Percentiles rank a stretch among this genome's conserved stretches.
These are phyloP conservation scores for Hansfordia pulvinata DNA, from an alignment of 2,329 filamentous ascomycete species.

Conservation along the genomic window DNA sequence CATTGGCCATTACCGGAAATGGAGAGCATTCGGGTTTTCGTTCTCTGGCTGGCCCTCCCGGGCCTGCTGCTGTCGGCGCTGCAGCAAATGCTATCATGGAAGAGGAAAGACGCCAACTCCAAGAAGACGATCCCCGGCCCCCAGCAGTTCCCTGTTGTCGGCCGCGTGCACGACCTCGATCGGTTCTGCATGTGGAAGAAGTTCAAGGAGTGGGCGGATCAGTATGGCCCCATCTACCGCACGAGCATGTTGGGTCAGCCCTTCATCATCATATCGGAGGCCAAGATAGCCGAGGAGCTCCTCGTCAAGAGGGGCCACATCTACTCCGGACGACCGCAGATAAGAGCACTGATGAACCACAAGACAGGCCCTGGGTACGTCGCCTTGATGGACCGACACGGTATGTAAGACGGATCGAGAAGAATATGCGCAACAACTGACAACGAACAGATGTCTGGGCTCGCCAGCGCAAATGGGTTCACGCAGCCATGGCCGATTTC, in stretches of 20 bases:
- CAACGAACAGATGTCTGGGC: slow-evolving; percentile 27
- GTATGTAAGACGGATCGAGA: slow-evolving; percentile 14
- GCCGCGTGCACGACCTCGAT: slow-evolving; percentile 33
- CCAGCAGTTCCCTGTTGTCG: slow-evolving; percentile 30
- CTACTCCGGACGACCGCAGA: slow-evolving; percentile 35
- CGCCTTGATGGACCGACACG: slow-evolving; percentile 35
- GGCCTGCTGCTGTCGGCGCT: slow-evolving; percentile 26
- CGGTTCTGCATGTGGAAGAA: slow-evolving; percentile 22
- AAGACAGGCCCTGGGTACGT: slow-evolving; percentile 32
- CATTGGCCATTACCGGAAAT: too few species aligned
- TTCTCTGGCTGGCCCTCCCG: slow-evolving; percentile 31
- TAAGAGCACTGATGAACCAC: slow-evolving; percentile 32
- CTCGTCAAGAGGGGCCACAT: slow-evolving; percentile 34
- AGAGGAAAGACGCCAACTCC: slow-evolving; percentile 7
- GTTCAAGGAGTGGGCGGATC: slow-evolving; percentile 27
- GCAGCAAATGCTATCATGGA: slow-evolving; percentile 23
- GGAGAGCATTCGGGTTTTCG: slow-evolving; percentile 23
- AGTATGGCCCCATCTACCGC: slow-evolving; percentile 28
- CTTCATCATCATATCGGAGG: slow-evolving; percentile 15
- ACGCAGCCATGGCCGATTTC: slow-evolving; percentile 30
- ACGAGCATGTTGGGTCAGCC: slow-evolving; percentile 23
- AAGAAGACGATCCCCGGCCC: slow-evolving; percentile 28
- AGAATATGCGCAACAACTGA: background rate
- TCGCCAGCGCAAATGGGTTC: slow-evolving; percentile 35
- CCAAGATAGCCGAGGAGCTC: slow-evolving; percentile 30